Conservation (phyloP, 805 yeast genomes). For the Saccharomyces mikatae region DNA sequence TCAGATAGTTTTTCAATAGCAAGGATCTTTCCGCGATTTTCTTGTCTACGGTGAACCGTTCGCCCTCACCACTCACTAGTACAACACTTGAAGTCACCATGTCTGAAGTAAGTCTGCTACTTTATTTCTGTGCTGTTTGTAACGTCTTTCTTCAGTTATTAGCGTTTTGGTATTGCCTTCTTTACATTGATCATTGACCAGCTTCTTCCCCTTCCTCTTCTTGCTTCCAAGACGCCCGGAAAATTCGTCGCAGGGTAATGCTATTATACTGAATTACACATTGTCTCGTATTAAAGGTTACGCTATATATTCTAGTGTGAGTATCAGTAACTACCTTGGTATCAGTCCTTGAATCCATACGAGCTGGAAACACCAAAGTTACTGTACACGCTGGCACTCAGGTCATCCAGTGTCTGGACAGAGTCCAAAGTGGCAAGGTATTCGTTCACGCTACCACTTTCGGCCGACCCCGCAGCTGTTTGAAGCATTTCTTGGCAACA, state of each 20-base stretch:
- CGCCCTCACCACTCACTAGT: constrained; percentile 74
- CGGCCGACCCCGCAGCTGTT: constrained; percentile 16
- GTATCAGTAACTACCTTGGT: not conserved
- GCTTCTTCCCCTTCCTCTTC: not conserved
- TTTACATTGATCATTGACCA: not conserved
- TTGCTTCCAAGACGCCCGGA: not conserved
- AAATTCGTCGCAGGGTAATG: not conserved
- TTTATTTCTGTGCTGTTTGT: constrained; percentile 2
- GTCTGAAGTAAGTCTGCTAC: not conserved
- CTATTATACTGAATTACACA: not conserved
- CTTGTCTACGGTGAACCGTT: constrained; percentile 65
- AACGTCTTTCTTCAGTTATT: not conserved
- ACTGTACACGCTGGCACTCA: constrained; percentile 85
- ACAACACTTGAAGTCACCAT: constrained; percentile 29
- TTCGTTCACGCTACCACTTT: constrained; percentile 11
- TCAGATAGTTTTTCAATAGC: constrained; percentile 77
- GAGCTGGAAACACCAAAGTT: constrained; percentile 40
- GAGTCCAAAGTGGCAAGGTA: constrained; percentile 19
- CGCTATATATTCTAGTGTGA: not conserved
- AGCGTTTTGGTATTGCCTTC: not conserved
- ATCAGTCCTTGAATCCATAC: not conserved
- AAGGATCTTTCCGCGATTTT: constrained; percentile 82
- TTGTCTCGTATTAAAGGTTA: not conserved
- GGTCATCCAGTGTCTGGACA: constrained; percentile 57
- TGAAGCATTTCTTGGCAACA: constrained; percentile 22